These are phyloP conservation scores for Tripterygium wilfordii DNA, from an alignment of 177 flowering plant genomes.

Conservation along the genomic window DNA sequence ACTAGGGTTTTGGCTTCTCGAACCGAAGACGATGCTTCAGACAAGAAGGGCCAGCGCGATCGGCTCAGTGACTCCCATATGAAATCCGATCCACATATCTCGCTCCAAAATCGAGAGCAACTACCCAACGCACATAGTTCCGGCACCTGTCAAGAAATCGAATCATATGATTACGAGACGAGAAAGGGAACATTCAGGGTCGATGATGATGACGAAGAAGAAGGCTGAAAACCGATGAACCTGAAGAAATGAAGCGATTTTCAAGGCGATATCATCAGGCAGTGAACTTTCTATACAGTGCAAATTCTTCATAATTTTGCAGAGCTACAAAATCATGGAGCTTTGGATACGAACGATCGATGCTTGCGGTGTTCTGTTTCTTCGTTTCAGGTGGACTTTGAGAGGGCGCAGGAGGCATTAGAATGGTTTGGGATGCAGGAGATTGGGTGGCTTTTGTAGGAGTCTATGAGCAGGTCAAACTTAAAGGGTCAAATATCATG, in stretches of 20 bases:
- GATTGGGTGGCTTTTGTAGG: too few species aligned
- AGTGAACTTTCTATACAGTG: conserved; percentile 18
- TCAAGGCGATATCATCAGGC: conserved; percentile 56
- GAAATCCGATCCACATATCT: conserved; percentile 60
- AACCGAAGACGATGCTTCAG: neutral
- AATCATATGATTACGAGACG: conserved; percentile 1
- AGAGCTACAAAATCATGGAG: too few species aligned
- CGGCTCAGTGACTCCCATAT: conserved; percentile 55
- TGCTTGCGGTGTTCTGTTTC: too few species aligned
- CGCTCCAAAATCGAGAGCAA: conserved; percentile 68
- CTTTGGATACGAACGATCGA: too few species aligned
- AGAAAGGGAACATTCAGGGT: neutral
- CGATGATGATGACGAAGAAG: neutral
- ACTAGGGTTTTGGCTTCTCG: neutral
- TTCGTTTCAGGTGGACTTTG: too few species aligned
- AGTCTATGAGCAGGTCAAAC: too few species aligned
- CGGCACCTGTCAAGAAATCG: conserved; percentile 27
- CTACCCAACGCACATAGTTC: conserved; percentile 67
- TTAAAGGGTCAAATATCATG: too few species aligned
- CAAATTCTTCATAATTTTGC: conserved; percentile 7
- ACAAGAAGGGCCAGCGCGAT: conserved; percentile 55
- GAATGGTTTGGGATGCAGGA: too few species aligned
- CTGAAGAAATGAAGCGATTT: conserved; percentile 55
- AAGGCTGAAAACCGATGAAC: conserved; percentile 13
- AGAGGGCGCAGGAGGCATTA: too few species aligned